Percentiles rank a stretch among this genome's conserved stretches.
These are phyloP conservation scores for Nicotiana attenuata DNA, from an alignment of 257 asterid genomes.

Conservation along the genomic window DNA sequence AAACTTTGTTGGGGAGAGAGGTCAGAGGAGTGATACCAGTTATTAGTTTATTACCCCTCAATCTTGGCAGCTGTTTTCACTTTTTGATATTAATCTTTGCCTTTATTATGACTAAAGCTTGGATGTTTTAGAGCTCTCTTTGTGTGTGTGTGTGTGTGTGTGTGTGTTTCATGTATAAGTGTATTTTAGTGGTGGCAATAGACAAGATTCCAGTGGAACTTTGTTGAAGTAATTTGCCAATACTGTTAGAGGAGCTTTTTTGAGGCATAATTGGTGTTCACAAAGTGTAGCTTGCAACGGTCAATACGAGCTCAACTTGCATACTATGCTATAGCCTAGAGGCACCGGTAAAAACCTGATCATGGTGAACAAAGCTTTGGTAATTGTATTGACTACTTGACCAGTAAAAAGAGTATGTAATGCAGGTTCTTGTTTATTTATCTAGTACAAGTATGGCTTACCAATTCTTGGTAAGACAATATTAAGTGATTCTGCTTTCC, in stretches of 20 bases:
- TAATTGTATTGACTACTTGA: neutral
- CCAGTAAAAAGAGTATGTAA: neutral
- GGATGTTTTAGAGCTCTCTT: neutral
- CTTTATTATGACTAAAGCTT: neutral
- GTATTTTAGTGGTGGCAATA: too few species aligned
- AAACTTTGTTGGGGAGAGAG: too few species aligned
- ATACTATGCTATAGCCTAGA: neutral
- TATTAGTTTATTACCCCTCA: neutral
- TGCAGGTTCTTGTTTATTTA: neutral
- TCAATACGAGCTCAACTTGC: neutral
- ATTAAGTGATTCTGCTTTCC: neutral
- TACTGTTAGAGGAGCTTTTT: neutral
- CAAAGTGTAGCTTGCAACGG: neutral
- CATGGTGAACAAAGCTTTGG: neutral
- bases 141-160: neutral
- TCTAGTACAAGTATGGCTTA: neutral
- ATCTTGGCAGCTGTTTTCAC: neutral
- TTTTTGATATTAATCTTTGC: neutral
- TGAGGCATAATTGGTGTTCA: neutral
- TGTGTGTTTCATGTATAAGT: neutral
- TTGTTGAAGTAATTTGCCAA: neutral
- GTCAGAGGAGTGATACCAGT: too few species aligned
- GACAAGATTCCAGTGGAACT: neutral
- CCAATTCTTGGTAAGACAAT: neutral
- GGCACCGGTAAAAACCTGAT: neutral